Percentiles rank a stretch among this genome's conserved stretches.
Conservation (phyloP, 805 yeast genomes). For the Myxozyma udenii region DNA sequence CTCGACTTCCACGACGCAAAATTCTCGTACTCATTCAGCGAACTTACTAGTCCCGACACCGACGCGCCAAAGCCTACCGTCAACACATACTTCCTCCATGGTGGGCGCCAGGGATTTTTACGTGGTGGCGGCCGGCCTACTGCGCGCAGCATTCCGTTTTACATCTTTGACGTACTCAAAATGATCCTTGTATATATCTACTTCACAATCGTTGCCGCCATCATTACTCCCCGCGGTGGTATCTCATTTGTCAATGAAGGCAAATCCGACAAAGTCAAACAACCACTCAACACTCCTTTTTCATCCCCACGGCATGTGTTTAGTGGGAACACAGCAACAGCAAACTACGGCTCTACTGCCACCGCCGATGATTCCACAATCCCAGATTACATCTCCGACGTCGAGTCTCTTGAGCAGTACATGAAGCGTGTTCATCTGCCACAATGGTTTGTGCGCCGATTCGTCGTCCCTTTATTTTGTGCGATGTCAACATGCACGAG, state of each 20-base stretch:
- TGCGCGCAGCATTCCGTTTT: neutral
- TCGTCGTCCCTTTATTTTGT: constrained; percentile 17
- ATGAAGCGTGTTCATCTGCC: constrained; percentile 16
- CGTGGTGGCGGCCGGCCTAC: constrained; percentile 18
- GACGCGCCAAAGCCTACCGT: neutral
- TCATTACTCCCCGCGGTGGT: constrained; percentile 13
- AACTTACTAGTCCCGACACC: neutral
- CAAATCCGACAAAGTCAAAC: neutral
- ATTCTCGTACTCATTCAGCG: constrained; percentile 25
- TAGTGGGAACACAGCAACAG: neutral
- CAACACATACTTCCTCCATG: constrained; percentile 21
- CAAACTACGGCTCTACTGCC: constrained; percentile 8
- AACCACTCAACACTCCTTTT: neutral
- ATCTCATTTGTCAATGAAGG: constrained; percentile 16
- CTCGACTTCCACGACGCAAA: constrained; percentile 22
- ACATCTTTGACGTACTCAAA: constrained; percentile 1
- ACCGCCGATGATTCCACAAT: constrained; percentile 3
- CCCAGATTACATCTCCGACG: neutral
- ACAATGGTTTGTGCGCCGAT: constrained; percentile 14
- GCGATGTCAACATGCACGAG: constrained; percentile 21
- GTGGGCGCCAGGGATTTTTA: constrained; percentile 15
- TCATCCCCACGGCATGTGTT: neutral
- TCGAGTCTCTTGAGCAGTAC: constrained; percentile 19
- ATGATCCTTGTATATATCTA: constrained; percentile 15
- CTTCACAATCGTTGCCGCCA: constrained; percentile 14